A percentile compares a stretch with the other conserved stretches of the same genome.
Conservation (phyloP, 352 stramenopile genomes). For the Phytophthora idaei region DNA sequence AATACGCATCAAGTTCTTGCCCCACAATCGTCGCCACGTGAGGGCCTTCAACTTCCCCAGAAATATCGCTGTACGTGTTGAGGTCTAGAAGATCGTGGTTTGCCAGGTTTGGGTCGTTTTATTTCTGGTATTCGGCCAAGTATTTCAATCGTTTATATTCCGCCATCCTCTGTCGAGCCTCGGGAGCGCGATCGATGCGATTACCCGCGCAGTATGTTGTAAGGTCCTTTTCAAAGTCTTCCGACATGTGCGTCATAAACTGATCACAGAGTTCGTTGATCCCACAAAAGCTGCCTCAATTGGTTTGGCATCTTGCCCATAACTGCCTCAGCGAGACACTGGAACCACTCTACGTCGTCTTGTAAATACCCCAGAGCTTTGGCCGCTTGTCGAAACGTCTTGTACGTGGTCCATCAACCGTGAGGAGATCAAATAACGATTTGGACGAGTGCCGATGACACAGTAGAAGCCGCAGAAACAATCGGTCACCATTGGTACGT, state of each 20-base stretch:
- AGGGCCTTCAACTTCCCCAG: background rate
- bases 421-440: background rate
- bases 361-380: background rate
- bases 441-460: background rate
- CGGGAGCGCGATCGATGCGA: too few relatives aligned
- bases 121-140: too few relatives aligned
- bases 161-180: too few relatives aligned
- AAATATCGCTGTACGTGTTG: too few relatives aligned
- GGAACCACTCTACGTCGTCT: background rate
- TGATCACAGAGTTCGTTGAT: background rate
- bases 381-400: background rate
- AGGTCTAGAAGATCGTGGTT: too few relatives aligned
- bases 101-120: too few relatives aligned
- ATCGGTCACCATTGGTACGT: background rate
- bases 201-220: too few relatives aligned
- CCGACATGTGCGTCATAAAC: background rate
- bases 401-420: background rate
- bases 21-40: too few relatives aligned
- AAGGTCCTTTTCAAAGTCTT: too few relatives aligned
- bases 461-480: background rate
- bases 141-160: too few relatives aligned
- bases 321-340: background rate
- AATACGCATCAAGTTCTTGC: too few relatives aligned
- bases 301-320: background rate
- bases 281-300: background rate